Evolutionary conservation across 2,329 filamentous ascomycete genomes (phyloP), one percentile per base, ranked within the genome.

Genomic region (Beauveria sp.): DNA sequence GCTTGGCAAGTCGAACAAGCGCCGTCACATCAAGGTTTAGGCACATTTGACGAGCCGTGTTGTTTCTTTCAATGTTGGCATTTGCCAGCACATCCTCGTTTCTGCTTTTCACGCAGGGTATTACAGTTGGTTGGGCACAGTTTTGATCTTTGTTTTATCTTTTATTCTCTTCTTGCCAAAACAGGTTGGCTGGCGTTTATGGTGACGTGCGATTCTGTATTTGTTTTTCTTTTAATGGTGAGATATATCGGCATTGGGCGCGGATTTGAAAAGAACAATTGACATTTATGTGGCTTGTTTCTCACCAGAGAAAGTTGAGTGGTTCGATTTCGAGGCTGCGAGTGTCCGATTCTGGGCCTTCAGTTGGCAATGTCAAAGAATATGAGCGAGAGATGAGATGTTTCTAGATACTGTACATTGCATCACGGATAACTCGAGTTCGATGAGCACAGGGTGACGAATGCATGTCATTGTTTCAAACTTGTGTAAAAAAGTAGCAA

Each of bases 61-160:
- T 53, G 46, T 57, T 46, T 51, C 51, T 49, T 58, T 43, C 57
- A 50, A 24, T 58, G 34, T 60, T 60, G 54, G 62, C 65, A 66
- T 65, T 63, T 66, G 54, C 51, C 43, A 22, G 62, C 47, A 58
- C 61, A 63, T 64, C 1, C 58, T 46, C 40, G 43, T 53, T 63
- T 60, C 30, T 60, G 62, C 62, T 61, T 63, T 62, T 62, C 43
- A 55, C 30, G 49, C 57, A 49, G 60, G 55, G 56, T 51, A 30
- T 22, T 51, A 50, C 30, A 49, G 54, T 62, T 65, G 63, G 52
- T 46, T 60, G 57, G 49, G 49, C 54, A 57, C 43, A 57, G 12
- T 34, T 34, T 62, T 52, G 63, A 53, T 49, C 51, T 59, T 61
- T 54, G 46, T 26, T 61, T 58, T 65, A 43, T 40, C 60, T 58